These are phyloP conservation scores for Paramecium sonneborni DNA, from an alignment of 73 alveolate genomes.

Conservation along the genomic window DNA sequence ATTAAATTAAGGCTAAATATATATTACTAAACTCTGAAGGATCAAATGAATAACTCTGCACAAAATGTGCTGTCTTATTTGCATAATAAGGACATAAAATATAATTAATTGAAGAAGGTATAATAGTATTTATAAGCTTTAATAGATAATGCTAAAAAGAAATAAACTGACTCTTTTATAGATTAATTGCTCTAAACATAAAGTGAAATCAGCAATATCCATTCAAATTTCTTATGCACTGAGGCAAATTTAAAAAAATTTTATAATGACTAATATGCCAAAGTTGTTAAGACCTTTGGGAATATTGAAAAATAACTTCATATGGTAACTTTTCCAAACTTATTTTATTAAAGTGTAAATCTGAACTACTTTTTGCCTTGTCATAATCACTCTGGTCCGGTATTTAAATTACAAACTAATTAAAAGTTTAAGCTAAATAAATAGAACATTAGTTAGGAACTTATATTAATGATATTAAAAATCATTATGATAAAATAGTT, in stretches of 20 bases:
- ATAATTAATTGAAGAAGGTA: not conserved
- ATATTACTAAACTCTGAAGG: not conserved
- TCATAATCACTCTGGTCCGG: not conserved
- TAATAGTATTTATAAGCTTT: not conserved
- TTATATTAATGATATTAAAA: not conserved
- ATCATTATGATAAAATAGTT: conserved; percentile 9
- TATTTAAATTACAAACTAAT: not conserved
- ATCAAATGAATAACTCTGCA: not conserved
- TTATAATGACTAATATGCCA: conserved; percentile 3
- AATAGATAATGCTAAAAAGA: conserved; percentile 23
- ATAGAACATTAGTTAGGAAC: conserved; percentile 19
- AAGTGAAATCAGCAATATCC: not conserved
- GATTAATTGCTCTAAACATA: not conserved
- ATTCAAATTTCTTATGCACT: not conserved
- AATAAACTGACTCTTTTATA: conserved; percentile 36
- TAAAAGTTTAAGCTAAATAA: conserved; percentile 3
- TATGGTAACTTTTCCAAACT: not conserved
- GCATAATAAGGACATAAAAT: conserved; percentile 38
- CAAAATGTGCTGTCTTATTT: conserved; percentile 21
- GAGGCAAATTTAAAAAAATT: conserved; percentile 8
- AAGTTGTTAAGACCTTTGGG: conserved; percentile 32
- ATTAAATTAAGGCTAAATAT: not conserved
- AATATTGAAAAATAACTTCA: not conserved
- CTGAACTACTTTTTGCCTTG: not conserved
- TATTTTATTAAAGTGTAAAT: not conserved